A percentile compares a stretch with the other conserved stretches of the same genome.
Conservation (phyloP, 352 stramenopile genomes). For the Phytophthora fragariae region DNA sequence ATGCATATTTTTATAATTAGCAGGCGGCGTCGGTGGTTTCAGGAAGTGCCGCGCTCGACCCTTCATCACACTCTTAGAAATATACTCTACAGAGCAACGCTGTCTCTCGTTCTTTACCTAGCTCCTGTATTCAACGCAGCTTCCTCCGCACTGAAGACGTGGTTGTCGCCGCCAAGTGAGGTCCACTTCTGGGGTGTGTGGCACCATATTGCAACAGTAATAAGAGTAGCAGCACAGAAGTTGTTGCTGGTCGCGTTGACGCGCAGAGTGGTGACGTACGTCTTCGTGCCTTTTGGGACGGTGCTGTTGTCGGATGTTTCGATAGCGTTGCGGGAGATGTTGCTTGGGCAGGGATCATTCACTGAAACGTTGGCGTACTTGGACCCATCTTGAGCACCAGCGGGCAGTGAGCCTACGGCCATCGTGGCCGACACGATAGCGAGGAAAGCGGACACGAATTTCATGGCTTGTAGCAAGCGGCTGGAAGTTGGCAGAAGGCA, state of each 20-base stretch:
- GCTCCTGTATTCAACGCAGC: slow-evolving; percentile 2
- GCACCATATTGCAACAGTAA: slow-evolving; percentile 9
- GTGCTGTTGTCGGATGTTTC: slow-evolving; percentile 15
- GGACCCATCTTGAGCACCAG: slow-evolving; percentile 19
- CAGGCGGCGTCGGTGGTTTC: background rate
- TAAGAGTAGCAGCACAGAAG: slow-evolving; percentile 22
- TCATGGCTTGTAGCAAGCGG: slow-evolving; percentile 3
- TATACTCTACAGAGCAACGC: slow-evolving; percentile 1
- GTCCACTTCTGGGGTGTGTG: background rate
- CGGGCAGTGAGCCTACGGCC: background rate
- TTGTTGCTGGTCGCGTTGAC: slow-evolving; percentile 15
- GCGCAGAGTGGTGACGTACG: slow-evolving; percentile 40
- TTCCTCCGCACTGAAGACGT: background rate
- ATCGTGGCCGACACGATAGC: background rate
- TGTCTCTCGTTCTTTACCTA: background rate
- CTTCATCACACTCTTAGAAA: slow-evolving; percentile 1
- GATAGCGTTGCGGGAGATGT: slow-evolving; percentile 45
- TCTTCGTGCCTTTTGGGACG: slow-evolving; percentile 43
- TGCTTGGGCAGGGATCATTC: slow-evolving; percentile 7
- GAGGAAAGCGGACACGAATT: slow-evolving; percentile 2
- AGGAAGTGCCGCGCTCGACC: background rate
- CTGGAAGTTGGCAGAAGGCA: background rate
- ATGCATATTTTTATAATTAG: background rate
- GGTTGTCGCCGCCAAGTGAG: background rate
- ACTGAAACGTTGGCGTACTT: slow-evolving; percentile 7